Evolutionary conservation across 192 early-diverging fungal species (phyloP).

Genomic region (Gamsiella multidivaricata): DNA sequence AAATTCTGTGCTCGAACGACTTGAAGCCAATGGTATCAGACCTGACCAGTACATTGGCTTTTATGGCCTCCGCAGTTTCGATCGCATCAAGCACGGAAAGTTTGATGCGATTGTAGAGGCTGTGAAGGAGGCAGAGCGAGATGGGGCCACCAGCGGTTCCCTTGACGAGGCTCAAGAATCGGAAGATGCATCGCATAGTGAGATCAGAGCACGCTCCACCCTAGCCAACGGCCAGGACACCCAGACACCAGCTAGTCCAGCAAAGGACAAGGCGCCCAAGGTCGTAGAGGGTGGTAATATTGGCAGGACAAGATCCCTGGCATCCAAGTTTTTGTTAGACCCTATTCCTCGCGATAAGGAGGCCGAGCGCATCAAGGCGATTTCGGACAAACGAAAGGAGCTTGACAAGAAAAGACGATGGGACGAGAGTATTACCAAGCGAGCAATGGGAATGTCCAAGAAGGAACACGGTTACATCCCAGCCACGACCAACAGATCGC

Average conservation of each 20-base stretch:
- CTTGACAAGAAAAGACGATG: slow-evolving; percentile 15
- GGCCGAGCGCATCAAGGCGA: slow-evolving; percentile 18
- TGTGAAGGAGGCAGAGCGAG: slow-evolving; percentile 32
- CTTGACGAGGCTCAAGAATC: not conserved
- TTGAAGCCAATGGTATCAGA: slow-evolving; percentile 66
- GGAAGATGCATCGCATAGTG: not conserved
- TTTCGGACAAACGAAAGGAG: slow-evolving; percentile 12
- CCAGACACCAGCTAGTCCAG: no score
- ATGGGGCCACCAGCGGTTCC: not conserved
- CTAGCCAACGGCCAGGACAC: no score
- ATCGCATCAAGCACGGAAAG: slow-evolving; percentile 69
- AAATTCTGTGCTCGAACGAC: slow-evolving; percentile 73
- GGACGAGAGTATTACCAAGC: slow-evolving; percentile 53
- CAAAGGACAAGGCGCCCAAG: slow-evolving; percentile 57
- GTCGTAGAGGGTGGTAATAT: slow-evolving; percentile 24
- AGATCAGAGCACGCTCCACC: no score
- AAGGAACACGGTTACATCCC: slow-evolving; percentile 45
- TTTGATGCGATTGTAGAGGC: slow-evolving; percentile 53
- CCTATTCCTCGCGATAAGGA: slow-evolving; percentile 33
- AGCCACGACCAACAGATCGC: slow-evolving; percentile 13
- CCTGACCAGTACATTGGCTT: slow-evolving; percentile 80
- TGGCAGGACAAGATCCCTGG: slow-evolving; percentile 26
- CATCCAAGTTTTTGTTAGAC: slow-evolving; percentile 31
- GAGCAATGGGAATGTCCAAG: slow-evolving; percentile 35
- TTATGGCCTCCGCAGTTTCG: slow-evolving; percentile 82